A percentile compares a stretch with the other conserved stretches of the same genome.
phyloP scores from a whole-genome alignment of 331 rosid genomes.

The Telfairia occidentalis region DNA sequence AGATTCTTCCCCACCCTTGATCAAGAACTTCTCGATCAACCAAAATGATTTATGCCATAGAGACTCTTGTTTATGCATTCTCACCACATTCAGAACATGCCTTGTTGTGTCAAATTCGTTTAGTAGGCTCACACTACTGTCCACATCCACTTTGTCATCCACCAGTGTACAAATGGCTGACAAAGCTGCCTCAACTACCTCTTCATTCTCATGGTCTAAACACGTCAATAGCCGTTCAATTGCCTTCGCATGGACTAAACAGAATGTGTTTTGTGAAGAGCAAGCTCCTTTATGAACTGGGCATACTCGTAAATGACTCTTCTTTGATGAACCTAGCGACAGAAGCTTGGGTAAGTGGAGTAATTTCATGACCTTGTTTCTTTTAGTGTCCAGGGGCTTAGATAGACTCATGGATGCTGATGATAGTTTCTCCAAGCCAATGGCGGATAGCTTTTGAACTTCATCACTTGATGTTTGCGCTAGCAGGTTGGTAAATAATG shows the following conservation, averaged over 20 bases:
- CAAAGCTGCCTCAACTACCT: constrained; percentile 37
- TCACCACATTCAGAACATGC: constrained; percentile 24
- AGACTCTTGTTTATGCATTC: constrained; percentile 27
- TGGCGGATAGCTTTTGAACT: constrained; percentile 38
- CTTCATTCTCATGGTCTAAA: constrained; percentile 28
- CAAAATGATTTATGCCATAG: constrained; percentile 34
- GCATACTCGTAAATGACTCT: constrained; percentile 18
- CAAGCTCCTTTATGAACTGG: constrained; percentile 36
- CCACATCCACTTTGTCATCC: constrained; percentile 38
- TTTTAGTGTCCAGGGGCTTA: constrained; percentile 22
- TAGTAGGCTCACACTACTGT: constrained; percentile 25
- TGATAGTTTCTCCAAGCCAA: constrained; percentile 40
- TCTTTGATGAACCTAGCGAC: constrained; percentile 21
- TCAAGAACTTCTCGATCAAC: constrained; percentile 34
- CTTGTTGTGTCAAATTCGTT: constrained; percentile 16
- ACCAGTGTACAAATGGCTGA: constrained; percentile 31
- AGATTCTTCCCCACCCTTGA: constrained; percentile 26
- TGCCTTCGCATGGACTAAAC: constrained; percentile 33
- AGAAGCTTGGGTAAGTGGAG: constrained; percentile 19
- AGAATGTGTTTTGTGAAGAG: constrained; percentile 31
- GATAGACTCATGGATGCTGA: constrained; percentile 27
- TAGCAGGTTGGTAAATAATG: constrained; percentile 29
- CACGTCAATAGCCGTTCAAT: constrained; percentile 25
- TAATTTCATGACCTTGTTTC: constrained; percentile 12
- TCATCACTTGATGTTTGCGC: constrained; percentile 26